Base-by-base conservation (phyloP, 2,329 filamentous ascomycete genomes). In the Aschersonia sp. region DNA sequence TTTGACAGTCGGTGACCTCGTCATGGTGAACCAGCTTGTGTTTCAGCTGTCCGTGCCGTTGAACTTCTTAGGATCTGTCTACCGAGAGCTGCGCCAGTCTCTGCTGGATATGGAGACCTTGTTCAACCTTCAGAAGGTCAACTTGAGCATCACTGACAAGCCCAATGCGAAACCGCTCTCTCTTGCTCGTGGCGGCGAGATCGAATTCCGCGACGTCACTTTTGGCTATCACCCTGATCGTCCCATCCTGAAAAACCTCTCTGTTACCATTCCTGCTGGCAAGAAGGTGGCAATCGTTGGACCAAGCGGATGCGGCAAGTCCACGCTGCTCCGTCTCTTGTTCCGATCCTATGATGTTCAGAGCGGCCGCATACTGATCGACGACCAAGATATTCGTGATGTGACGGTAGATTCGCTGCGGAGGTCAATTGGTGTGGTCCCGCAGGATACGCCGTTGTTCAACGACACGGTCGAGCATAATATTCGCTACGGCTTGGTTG, bases 11-110 rank as follows among this genome's bases (percentile, higher is more conserved):
- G 92, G 92, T 50, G 94, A 98, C 61, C 74, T 98, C 32, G 92
- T 98, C 61, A 94, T 98, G 87, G 88, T 98, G 55, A 98, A 98
- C 64, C 92, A 97, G 70, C 81, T 98, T 20, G 89, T 98, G 50
- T 98, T 98, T 68, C 92, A 98, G 67, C 81, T 98, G 5, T 96
- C 89, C 0, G 88, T 98, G 4, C 92, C 92, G 0, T 76, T 98
- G 51, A 98, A 98, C 72, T 98, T 98, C 65, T 73, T 98, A 4
- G 92, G 92, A n/a, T 94, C 89, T 10, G 91, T 98, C 9, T 98
- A 98, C 63, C 84, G 92, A 56, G 92, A 98, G 67, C 75, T 98
- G 47, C 78, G 92, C 48, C 92, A 98, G 68, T 95, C 88, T 29
- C 73, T 98, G 43, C 73, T 98, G 35, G 94, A 98, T 62, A 98